These are phyloP conservation scores for Arachis monticola DNA, from an alignment of 331 rosid species.

Conservation along the genomic window DNA sequence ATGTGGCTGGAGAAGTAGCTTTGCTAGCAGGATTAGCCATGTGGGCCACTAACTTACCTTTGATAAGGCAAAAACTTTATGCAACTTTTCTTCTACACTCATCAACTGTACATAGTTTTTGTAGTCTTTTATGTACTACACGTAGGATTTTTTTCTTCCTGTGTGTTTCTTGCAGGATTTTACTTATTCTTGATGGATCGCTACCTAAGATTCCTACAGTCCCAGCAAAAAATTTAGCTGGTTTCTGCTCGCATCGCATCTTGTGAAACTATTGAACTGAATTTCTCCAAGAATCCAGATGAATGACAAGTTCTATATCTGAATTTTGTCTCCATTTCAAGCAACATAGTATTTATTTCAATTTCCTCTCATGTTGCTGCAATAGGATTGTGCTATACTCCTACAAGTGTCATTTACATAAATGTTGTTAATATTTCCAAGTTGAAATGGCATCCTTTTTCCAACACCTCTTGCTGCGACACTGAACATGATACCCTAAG, in stretches of 20 bases:
- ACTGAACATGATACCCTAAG: constrained; percentile 57
- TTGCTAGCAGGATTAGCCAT: constrained; percentile 52
- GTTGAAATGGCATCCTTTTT: constrained; percentile 80
- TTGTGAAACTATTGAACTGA: constrained; percentile 61
- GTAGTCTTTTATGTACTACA: no score
- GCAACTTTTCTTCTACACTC: constrained; percentile 67
- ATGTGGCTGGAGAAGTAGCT: no score
- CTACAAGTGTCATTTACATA: constrained; percentile 63
- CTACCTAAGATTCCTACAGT: no score
- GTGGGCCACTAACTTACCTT: constrained; percentile 61
- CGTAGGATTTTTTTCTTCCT: constrained; percentile 56
- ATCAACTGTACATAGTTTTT: constrained; percentile 59
- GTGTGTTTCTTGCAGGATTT: constrained; percentile 64
- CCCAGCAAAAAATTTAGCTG: no score
- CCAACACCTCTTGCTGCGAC: constrained; percentile 58
- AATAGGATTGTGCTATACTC: constrained; percentile 58
- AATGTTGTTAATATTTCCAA: constrained; percentile 65
- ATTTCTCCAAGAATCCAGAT: constrained; percentile 69
- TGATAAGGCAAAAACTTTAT: constrained; percentile 51
- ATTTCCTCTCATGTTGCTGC: constrained; percentile 19
- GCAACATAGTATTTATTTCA: background rate
- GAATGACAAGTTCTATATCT: constrained; percentile 4
- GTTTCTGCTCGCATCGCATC: constrained; percentile 60
- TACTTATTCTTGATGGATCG: no score
- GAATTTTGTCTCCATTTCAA: constrained; percentile 1